Base-by-base conservation (phyloP, 257 asterid species). In the Petunia secreta region DNA sequence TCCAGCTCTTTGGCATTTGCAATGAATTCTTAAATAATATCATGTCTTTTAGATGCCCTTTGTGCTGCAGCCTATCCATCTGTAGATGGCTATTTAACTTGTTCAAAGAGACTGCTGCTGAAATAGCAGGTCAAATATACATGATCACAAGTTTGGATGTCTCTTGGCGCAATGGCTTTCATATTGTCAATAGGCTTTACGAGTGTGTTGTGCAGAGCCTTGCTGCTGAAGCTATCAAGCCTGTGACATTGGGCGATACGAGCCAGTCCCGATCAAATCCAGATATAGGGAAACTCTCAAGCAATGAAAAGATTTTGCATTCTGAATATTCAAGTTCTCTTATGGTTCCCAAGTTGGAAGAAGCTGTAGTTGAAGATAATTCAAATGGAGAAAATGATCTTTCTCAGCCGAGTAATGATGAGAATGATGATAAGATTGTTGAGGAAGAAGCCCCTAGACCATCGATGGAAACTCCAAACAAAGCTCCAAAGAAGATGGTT, bases 401-500 rank as follows among this genome's bases (percentile, higher is more conserved):
- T 55, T 53, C 79, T 44, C 8, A 54, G 25, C 43, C 7, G 62
- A 4, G 2, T 8, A 59, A 40, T 64, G 66, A 75, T 37, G 77
- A 80, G 6, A 69, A 50, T 6, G 75, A 59, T 40, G 66, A 43
- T n/a, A 63, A 81, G 48, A 64, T 16, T 59, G 34, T 7, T n/a
- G 50, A 55, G 64, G 83, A 82, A 34, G 52, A n/a, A 3, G 48
- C 36, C 15, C 11, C 82, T 44, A 6, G 7, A 80, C 43, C 54
- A 52, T 37, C 16, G 2, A 6, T 58, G 9, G 14, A 0, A 44
- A n/a, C 80, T 37, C 69, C 65, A 67, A 43, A 36, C 25, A 85
- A 43, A 82, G 78, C 80, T 60, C 85, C 85, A 0, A 82, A 82
- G 83, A 82, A 85, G 79, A 82, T 77, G 88, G 88, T 85, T 54